A percentile compares a stretch with the other conserved stretches of the same genome.
Conservation (phyloP, 352 stramenopile species). For the Pythium apleroticum region DNA sequence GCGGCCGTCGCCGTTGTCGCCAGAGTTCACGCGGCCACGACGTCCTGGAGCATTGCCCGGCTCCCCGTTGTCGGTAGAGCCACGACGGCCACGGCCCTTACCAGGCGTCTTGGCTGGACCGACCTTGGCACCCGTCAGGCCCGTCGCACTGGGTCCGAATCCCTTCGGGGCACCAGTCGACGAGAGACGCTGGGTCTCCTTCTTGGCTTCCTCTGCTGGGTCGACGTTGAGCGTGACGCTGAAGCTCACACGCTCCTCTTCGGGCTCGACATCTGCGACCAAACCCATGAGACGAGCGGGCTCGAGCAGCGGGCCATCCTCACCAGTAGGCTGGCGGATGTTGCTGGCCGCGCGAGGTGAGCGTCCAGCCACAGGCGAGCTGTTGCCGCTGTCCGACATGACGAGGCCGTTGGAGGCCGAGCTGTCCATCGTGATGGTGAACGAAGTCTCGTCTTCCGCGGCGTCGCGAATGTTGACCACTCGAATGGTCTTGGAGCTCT, state of each 20-base stretch:
- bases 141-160: slow-evolving; percentile 14
- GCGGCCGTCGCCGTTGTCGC: slow-evolving; percentile 29
- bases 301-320: slow-evolving; percentile 66
- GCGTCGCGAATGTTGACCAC: slow-evolving; percentile 81
- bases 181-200: slow-evolving; percentile 57
- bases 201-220: slow-evolving; percentile 60
- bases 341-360: slow-evolving; percentile 10
- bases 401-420: slow-evolving; percentile 20
- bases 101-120: slow-evolving; percentile 30
- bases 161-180: slow-evolving; percentile 36
- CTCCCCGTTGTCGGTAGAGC: slow-evolving; percentile 32
- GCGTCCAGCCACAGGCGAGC: slow-evolving; percentile 23
- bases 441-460: slow-evolving; percentile 27
- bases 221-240: slow-evolving; percentile 80
- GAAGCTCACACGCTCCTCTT: slow-evolving; percentile 77
- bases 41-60: slow-evolving; percentile 12
- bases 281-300: slow-evolving; percentile 84
- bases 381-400: slow-evolving; percentile 20
- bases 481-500: slow-evolving; percentile 61
- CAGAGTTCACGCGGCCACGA: slow-evolving; percentile 21
- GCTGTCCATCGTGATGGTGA: slow-evolving; percentile 46
- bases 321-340: slow-evolving; percentile 77
- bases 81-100: slow-evolving; percentile 32
- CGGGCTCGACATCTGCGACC: slow-evolving; percentile 54
- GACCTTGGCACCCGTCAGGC: slow-evolving; percentile 30